phyloP scores from a whole-genome alignment of 1,284 basidiomycete genomes.

The Ustilago bromivora region DNA sequence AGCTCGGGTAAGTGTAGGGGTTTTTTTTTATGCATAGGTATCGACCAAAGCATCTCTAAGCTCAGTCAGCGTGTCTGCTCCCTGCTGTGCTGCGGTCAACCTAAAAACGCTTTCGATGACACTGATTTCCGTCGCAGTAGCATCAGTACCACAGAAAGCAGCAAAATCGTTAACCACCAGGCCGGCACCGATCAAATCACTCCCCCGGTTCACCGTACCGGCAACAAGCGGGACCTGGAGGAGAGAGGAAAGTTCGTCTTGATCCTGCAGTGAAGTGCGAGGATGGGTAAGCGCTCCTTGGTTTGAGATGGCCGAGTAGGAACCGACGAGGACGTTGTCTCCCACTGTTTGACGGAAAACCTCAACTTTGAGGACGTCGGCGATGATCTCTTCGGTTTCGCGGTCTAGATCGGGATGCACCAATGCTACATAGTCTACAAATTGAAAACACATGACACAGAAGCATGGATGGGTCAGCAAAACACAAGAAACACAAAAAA shows the following conservation, averaged over 20 bases:
- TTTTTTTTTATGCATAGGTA: conserved; percentile 62
- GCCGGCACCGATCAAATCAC: conserved; percentile 96
- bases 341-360: conserved; percentile 98
- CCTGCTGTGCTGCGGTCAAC: conserved; percentile 53
- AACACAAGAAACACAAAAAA: not conserved
- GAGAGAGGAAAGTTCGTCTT: conserved; percentile 94
- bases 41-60: conserved; percentile 68
- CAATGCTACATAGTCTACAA: conserved; percentile 63
- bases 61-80: conserved; percentile 62
- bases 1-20: no score
- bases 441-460: not conserved
- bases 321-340: conserved; percentile 95
- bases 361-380: conserved; percentile 98
- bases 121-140: conserved; percentile 96
- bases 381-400: conserved; percentile 99
- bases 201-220: conserved; percentile 97
- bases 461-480: not conserved
- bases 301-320: conserved; percentile 93
- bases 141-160: conserved; percentile 77
- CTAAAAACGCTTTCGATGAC: conserved; percentile 97
- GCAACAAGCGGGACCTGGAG: conserved; percentile 95
- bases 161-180: conserved; percentile 99
- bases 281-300: conserved; percentile 98
- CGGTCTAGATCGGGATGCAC: conserved; percentile 88
- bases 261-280: conserved; percentile 94